These are phyloP conservation scores for Curvularia sp. DNA, from an alignment of 2,329 filamentous ascomycete species.

Conservation along the genomic window DNA sequence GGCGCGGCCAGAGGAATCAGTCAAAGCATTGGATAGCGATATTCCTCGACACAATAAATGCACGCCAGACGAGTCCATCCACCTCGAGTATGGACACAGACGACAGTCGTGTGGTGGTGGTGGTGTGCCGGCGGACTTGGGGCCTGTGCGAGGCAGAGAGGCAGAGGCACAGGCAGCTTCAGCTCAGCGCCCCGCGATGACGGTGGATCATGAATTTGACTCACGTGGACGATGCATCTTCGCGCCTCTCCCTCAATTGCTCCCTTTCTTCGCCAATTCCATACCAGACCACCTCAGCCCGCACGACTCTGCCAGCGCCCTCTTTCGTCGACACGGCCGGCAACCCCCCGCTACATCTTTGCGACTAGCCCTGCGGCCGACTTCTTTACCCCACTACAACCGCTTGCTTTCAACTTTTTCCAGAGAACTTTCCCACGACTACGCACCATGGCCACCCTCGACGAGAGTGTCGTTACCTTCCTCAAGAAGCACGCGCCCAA, in stretches of 20 bases:
- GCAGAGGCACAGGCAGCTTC: conserved; percentile 9
- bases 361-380: conserved; percentile 24
- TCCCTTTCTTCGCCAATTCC: conserved; percentile 32
- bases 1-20: background rate
- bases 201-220: conserved; percentile 39
- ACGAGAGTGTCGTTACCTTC: conserved; percentile 44
- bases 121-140: background rate
- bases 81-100: background rate
- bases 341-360: conserved; percentile 15
- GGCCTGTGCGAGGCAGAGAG: conserved; percentile 27
- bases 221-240: conserved; percentile 41
- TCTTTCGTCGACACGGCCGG: conserved; percentile 9
- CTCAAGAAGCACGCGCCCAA: conserved; percentile 49
- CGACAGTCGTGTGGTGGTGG: background rate
- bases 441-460: conserved; percentile 48
- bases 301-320: conserved; percentile 16
- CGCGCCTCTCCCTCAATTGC: conserved; percentile 26
- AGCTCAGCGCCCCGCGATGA: conserved; percentile 31
- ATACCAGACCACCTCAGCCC: conserved; percentile 33
- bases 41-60: background rate
- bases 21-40: background rate
- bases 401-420: conserved; percentile 41
- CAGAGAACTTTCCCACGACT: conserved; percentile 26
- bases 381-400: conserved; percentile 46
- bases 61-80: background rate